Evolutionary conservation across 805 yeast species (phyloP), one percentile per base, ranked within the genome.

Genomic region (Candida nitratophila): DNA sequence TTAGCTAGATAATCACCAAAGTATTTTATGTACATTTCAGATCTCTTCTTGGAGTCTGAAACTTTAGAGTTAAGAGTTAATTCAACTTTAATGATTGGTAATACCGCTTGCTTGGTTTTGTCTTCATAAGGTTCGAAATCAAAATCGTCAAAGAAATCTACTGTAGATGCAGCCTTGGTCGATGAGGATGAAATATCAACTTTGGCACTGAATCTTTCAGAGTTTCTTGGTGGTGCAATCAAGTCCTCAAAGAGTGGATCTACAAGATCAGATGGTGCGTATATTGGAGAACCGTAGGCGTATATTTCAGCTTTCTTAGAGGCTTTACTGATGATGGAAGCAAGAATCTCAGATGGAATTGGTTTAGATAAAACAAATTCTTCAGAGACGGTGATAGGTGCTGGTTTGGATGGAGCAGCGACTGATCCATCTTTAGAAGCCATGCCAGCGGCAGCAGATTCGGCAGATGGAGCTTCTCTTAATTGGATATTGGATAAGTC

Each of bases 401-500:
- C 63, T 11, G 68, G 62, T 37, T 60, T 63, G 11, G 48, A 50
- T 39, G 54, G 45, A 24, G 27, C 10, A 24, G 27, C 46, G n/a
- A 50, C 4, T 32, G 40, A 43, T 19, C 34, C 27, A 8, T 41
- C 36, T 26, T 45, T 44, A 10, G n/a, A n/a, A n/a, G n/a, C n/a
- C n/a, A n/a, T n/a, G n/a, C n/a, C n/a, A n/a, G n/a, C n/a, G n/a
- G 55, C 51, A 20, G 51, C 49, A 51, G 59, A 44, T 19, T 40
- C 44, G 8, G 46, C 43, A 29, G 57, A 54, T 45, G 56, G 55
- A 2, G 68, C 64, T 20, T 63, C 59, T 31, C 69, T 71, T 40
- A 74, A 51, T 41, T 75, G 74, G 48, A 89, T 78, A 61, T 83
- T 77, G 36, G 87, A 74, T 47, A 89, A 69, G 59, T 90, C 96